Evolutionary conservation across 2,329 filamentous ascomycete genomes (phyloP).

Genomic region (Penicillium glabrum): DNA sequence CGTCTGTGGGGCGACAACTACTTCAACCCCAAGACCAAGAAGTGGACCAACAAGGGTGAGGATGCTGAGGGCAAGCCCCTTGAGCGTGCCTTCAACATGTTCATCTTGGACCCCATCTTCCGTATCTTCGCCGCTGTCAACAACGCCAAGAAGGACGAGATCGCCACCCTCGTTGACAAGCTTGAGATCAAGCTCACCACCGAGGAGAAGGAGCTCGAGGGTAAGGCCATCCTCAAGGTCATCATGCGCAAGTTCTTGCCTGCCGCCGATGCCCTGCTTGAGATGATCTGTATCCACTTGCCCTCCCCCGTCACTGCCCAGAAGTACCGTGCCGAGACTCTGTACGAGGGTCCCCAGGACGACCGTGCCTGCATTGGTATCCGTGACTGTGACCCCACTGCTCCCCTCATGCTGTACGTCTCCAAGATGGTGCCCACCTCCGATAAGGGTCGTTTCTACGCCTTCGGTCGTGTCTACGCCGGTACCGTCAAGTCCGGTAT

Average conservation of each 20-base stretch:
- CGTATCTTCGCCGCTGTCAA: conserved; percentile 95
- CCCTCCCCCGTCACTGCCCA: conserved; percentile 95
- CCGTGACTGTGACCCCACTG: conserved; percentile 97
- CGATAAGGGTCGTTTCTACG: conserved; percentile 99
- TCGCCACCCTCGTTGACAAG: conserved; percentile 80
- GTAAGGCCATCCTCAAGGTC: conserved; percentile 96
- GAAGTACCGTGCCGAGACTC: conserved; percentile 95
- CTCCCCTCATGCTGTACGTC: conserved; percentile 99
- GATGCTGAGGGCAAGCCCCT: conserved; percentile 77
- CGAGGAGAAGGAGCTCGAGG: conserved; percentile 91
- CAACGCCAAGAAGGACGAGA: conserved; percentile 98
- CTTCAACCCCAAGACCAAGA: conserved; percentile 99
- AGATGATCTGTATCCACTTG: conserved; percentile 99
- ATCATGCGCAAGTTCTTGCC: conserved; percentile 99
- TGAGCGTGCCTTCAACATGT: conserved; percentile 99
- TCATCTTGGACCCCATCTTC: conserved; percentile 99
- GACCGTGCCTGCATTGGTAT: conserved; percentile 94
- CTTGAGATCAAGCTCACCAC: conserved; percentile 84
- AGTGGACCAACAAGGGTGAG: conserved; percentile 89
- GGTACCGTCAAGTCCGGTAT: conserved; percentile 97
- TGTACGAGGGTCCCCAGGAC: conserved; percentile 96
- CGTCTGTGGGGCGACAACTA: conserved; percentile 99
- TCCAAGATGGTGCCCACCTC: conserved; percentile 99
- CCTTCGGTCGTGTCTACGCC: conserved; percentile 99
- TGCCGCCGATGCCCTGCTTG: conserved; percentile 93